Percentiles rank a stretch among this genome's conserved stretches.
These are phyloP conservation scores for Umbilicus rupestris DNA, from an alignment of 164 flowering plant genomes.

Conservation along the genomic window DNA sequence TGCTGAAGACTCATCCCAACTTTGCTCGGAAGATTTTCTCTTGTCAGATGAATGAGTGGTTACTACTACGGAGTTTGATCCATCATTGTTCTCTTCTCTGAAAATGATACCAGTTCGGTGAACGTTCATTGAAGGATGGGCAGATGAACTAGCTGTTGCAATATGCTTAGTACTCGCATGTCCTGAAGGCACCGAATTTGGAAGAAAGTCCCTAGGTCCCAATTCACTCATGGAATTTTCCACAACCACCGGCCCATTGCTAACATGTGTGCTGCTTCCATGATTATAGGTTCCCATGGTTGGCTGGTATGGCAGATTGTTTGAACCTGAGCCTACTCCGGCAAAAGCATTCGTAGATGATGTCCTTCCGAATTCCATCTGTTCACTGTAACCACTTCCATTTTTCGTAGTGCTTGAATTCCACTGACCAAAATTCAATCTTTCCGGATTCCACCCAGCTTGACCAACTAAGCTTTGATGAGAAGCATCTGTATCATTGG, in stretches of 20 bases:
- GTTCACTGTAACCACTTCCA: constrained; percentile 29
- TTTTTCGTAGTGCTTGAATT: constrained; percentile 25
- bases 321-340: constrained; percentile 28
- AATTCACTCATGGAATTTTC: constrained; percentile 26
- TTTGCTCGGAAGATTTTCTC: constrained; percentile 59
- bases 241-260: constrained; percentile 19
- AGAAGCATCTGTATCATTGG: constrained; percentile 12
- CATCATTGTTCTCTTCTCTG: constrained; percentile 32
- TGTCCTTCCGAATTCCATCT: constrained; percentile 40
- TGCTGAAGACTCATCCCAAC: constrained; percentile 47
- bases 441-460: constrained; percentile 18
- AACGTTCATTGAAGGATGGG: constrained; percentile 26
- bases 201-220: constrained; percentile 21
- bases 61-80: constrained; percentile 44
- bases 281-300: not conserved
- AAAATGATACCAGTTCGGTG: constrained; percentile 21
- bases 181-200: constrained; percentile 25
- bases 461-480: constrained; percentile 19
- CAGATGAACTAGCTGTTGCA: constrained; percentile 25
- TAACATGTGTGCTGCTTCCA: constrained; percentile 7
- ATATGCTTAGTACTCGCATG: constrained; percentile 18
- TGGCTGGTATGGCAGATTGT: constrained; percentile 22
- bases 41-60: constrained; percentile 51
- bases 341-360: constrained; percentile 21
- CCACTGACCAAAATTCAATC: constrained; percentile 32